Conservation (phyloP, 1,284 basidiomycete species). For the Marasmius oreades region DNA sequence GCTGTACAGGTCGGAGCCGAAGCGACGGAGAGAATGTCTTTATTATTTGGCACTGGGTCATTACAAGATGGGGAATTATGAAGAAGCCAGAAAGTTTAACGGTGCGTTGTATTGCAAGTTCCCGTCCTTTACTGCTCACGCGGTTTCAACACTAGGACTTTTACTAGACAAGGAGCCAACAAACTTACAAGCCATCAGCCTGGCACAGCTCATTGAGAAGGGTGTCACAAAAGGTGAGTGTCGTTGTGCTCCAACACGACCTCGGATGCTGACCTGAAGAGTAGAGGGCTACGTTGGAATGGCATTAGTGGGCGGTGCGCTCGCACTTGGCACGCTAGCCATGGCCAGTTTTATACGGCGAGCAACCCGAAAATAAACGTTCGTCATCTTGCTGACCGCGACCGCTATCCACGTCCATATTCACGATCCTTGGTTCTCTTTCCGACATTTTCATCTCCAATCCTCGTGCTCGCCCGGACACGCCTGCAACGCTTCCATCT, state of each 20-base stretch:
- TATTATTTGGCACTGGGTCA: slow-evolving; percentile 97
- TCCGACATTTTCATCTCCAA: neutral
- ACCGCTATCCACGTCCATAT: slow-evolving; percentile 8
- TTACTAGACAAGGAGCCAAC: slow-evolving; percentile 91
- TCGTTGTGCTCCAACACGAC: slow-evolving; percentile 5
- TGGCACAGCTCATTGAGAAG: slow-evolving; percentile 83
- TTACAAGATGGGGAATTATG: slow-evolving; percentile 96
- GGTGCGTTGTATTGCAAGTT: slow-evolving; percentile 48
- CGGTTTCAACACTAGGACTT: slow-evolving; percentile 53
- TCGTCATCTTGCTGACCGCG: slow-evolving; percentile 15
- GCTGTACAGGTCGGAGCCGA: slow-evolving; percentile 87
- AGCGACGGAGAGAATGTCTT: slow-evolving; percentile 89
- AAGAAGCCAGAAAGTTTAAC: slow-evolving; percentile 92
- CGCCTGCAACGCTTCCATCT: slow-evolving; percentile 5
- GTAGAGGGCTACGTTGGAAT: slow-evolving; percentile 92
- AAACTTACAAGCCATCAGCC: slow-evolving; percentile 91
- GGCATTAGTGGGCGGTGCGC: slow-evolving; percentile 89
- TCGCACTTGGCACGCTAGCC: slow-evolving; percentile 81
- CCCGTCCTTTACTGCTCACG: neutral
- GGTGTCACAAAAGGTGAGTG: slow-evolving; percentile 79
- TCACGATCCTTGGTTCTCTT: slow-evolving; percentile 4
- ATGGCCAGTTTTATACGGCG: slow-evolving; percentile 84
- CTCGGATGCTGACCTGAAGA: slow-evolving; percentile 9
- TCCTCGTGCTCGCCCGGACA: no score
- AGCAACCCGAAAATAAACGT: slow-evolving; percentile 65